phyloP scores from a whole-genome alignment of 1,284 basidiomycete species.

The Ceraceosorus bombacis region DNA sequence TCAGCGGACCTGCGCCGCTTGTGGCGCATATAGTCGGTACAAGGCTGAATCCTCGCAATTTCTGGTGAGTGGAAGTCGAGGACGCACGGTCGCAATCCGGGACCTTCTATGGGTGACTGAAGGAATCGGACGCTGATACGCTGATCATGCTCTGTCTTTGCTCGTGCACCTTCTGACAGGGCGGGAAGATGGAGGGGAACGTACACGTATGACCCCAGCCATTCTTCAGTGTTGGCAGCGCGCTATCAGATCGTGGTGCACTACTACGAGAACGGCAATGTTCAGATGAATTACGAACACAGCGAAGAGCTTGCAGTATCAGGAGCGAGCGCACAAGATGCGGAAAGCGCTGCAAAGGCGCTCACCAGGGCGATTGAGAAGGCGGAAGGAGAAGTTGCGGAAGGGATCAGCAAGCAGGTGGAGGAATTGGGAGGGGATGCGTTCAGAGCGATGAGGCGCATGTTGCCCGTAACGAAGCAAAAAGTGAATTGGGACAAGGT shows the following conservation, averaged over 20 bases:
- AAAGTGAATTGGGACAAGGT: slow-evolving; percentile 48
- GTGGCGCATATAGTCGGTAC: too few species aligned
- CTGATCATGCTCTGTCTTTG: too few species aligned
- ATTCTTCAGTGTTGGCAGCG: slow-evolving; percentile 12
- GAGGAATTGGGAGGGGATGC: slow-evolving; percentile 35
- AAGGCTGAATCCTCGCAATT: too few species aligned
- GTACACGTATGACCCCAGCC: slow-evolving; percentile 22
- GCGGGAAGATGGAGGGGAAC: slow-evolving; percentile 41
- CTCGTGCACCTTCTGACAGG: too few species aligned
- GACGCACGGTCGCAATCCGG: too few species aligned
- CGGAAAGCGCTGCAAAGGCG: neutral
- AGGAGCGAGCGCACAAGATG: neutral
- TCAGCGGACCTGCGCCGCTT: too few species aligned
- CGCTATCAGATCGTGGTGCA: slow-evolving; percentile 29
- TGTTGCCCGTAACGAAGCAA: slow-evolving; percentile 43
- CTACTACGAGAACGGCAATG: slow-evolving; percentile 48
- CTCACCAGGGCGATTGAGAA: slow-evolving; percentile 20
- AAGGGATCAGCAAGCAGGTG: slow-evolving; percentile 20
- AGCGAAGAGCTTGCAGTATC: slow-evolving; percentile 23
- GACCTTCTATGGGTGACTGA: too few species aligned
- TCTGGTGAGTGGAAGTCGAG: too few species aligned
- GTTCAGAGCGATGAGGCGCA: slow-evolving; percentile 40
- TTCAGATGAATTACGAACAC: too few species aligned
- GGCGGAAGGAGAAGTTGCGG: slow-evolving; percentile 38
- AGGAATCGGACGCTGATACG: too few species aligned